Evolutionary conservation across 1,284 basidiomycete species (phyloP), one percentile per base, ranked within the genome.

Genomic region (Boletus mariae): DNA sequence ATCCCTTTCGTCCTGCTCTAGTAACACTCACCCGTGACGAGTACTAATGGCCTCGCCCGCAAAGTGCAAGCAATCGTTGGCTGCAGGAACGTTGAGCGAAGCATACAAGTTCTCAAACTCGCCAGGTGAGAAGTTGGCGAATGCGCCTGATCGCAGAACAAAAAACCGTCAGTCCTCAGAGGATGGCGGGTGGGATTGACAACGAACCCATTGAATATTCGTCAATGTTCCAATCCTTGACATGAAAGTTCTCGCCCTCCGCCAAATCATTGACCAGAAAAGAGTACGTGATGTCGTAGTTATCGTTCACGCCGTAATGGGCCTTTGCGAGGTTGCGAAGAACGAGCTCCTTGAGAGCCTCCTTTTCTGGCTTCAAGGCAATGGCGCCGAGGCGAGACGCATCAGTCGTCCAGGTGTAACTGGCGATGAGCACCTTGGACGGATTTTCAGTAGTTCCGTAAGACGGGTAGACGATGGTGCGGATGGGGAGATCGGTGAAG

Each of bases 391-490:
- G 51, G 28, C 60, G 60, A 15, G 45, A 47, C 1, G 60, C 60
- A 7, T 64, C 57, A 0, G n/a, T 35, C 9, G 40, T 52, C 62
- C 47, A 51, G 7, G 37, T 20, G 57, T 61, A 61, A 8, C 60
- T 53, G 10, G 61, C 52, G 1, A 61, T 61, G n/a, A 54, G 53
- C 0, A 63, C 60, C 8, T 37, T 57, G 25, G 47, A 49, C 2
- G 70, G 64, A 12, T 53, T 34, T 2, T 57, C 48, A 44, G 65
- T 67, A 28, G 63, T 58, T 4, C 72, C 73, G n/a, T 73, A 61
- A 10, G 73, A 75, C 0, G 74, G 74, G 46, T 72, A 75, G 6
- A 75, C 68, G 38, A 74, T 62, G 23, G 64, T 67, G 12, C 68
- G 65, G 28, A 72, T 65, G 4, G 71, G 68, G 2, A 73, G 64